Conservation (phyloP, 192 early-diverging fungal genomes). For the Rhizophagus sp. region DNA sequence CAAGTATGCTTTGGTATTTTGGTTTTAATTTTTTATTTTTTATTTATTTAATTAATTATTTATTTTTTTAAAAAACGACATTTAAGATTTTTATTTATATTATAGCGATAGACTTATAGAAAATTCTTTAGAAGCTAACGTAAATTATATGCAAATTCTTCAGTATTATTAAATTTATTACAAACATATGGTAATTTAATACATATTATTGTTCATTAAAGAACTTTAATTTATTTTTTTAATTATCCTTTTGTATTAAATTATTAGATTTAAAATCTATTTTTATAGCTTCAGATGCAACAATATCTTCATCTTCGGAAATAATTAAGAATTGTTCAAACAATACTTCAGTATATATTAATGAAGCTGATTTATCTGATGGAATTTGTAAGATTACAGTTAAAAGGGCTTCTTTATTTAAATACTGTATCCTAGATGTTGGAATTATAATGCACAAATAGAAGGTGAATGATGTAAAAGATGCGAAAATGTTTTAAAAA, state of each 20-base stretch:
- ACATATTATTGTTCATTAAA: not conserved
- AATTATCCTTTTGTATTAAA: slow-evolving; percentile 9
- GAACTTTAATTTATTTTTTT: not conserved
- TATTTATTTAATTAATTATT: too few relatives aligned
- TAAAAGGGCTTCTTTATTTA: slow-evolving; percentile 53
- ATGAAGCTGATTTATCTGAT: slow-evolving; percentile 22
- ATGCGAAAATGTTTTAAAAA: slow-evolving; percentile 41
- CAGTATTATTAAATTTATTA: slow-evolving; percentile 26
- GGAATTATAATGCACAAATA: slow-evolving; percentile 58
- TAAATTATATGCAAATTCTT: slow-evolving; percentile 38
- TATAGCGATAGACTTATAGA: slow-evolving; percentile 47
- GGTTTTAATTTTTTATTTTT: too few relatives aligned
- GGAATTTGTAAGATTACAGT: slow-evolving; percentile 48
- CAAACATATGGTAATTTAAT: not conserved
- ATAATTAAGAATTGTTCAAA: slow-evolving; percentile 8
- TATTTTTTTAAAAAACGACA: too few relatives aligned
- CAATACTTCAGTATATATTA: not conserved
- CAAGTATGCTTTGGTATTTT: slow-evolving; percentile 38
- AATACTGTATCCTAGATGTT: slow-evolving; percentile 84
- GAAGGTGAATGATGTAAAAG: slow-evolving; percentile 58
- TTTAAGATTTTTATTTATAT: not conserved
- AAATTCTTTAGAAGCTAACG: slow-evolving; percentile 52
- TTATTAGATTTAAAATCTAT: slow-evolving; percentile 45
- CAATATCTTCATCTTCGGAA: not conserved
- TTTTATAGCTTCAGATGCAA: slow-evolving; percentile 51